These are phyloP conservation scores for Hyphopichia buzzinii DNA, from an alignment of 1,139 yeast genomes.

Conservation along the genomic window DNA sequence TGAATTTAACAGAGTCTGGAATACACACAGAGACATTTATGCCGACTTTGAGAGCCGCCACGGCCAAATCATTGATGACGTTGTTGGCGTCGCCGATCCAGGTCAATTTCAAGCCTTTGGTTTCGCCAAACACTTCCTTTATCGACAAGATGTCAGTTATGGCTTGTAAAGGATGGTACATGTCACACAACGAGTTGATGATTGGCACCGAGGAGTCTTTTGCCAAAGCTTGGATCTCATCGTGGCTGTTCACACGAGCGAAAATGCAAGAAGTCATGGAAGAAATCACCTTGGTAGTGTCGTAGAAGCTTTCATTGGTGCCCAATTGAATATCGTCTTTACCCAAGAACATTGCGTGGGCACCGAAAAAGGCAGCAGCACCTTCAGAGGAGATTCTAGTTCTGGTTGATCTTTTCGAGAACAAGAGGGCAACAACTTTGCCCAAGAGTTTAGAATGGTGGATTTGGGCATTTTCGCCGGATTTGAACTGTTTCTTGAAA, in stretches of 20 bases:
- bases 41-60: constrained; percentile 84
- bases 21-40: constrained; percentile 82
- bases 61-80: constrained; percentile 90
- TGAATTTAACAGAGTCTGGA: constrained; percentile 39
- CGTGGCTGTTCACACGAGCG: constrained; percentile 89
- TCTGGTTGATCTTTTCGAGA: constrained; percentile 90
- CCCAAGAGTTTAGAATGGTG: constrained; percentile 63
- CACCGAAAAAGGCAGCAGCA: constrained; percentile 91
- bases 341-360: constrained; percentile 94
- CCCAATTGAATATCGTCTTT: constrained; percentile 96
- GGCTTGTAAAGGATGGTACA: constrained; percentile 92
- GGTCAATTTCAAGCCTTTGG: constrained; percentile 70
- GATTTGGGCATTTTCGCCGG: background rate
- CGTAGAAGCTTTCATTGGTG: constrained; percentile 85
- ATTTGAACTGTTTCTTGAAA: constrained; percentile 52
- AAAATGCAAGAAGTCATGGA: constrained; percentile 95
- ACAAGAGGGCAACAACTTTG: constrained; percentile 76
- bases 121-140: constrained; percentile 64
- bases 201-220: constrained; percentile 82
- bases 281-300: constrained; percentile 82
- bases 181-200: constrained; percentile 90
- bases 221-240: constrained; percentile 76
- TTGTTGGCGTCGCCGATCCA: constrained; percentile 98
- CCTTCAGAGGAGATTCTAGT: constrained; percentile 95
- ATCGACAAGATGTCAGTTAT: constrained; percentile 87